Evolutionary conservation across 1,139 yeast genomes (phyloP).

Genomic region (Pichia sp.): DNA sequence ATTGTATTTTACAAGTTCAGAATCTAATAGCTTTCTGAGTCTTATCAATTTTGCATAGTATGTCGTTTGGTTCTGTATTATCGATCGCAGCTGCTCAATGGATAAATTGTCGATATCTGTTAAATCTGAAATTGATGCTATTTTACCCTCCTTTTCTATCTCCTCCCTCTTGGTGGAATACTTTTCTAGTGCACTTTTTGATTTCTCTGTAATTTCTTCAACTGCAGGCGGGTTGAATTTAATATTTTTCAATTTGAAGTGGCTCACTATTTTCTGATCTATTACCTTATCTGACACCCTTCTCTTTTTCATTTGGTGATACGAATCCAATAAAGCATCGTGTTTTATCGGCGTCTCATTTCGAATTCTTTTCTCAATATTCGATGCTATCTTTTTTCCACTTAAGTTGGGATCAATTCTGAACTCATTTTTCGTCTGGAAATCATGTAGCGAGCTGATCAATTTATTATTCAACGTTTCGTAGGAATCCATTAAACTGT

Average conservation of each 20-base stretch:
- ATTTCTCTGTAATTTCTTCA: constrained; percentile 9
- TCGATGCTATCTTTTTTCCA: constrained; percentile 14
- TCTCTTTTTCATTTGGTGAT: constrained; percentile 10
- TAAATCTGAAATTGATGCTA: constrained; percentile 12
- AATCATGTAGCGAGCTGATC: neutral
- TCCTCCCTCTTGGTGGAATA: constrained; percentile 10
- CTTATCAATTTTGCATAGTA: constrained; percentile 46
- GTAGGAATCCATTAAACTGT: constrained; percentile 20
- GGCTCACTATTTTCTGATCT: constrained; percentile 14
- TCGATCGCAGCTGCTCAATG: constrained; percentile 27
- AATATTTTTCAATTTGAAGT: constrained; percentile 15
- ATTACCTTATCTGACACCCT: constrained; percentile 5
- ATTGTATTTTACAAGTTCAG: constrained; percentile 39
- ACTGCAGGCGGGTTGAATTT: constrained; percentile 17
- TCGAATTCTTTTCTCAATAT: constrained; percentile 8
- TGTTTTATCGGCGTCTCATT: constrained; percentile 16
- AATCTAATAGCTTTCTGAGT: constrained; percentile 44
- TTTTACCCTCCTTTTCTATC: constrained; percentile 8
- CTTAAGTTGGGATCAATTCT: constrained; percentile 9
- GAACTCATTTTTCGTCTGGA: constrained; percentile 10
- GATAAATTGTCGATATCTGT: constrained; percentile 28
- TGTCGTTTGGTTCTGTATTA: constrained; percentile 34
- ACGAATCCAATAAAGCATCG: constrained; percentile 18
- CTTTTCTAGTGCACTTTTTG: constrained; percentile 13
- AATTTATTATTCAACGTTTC: constrained; percentile 20